Base-by-base conservation (phyloP, 345 rosid genomes). In the Aquilaria yunnanensis region DNA sequence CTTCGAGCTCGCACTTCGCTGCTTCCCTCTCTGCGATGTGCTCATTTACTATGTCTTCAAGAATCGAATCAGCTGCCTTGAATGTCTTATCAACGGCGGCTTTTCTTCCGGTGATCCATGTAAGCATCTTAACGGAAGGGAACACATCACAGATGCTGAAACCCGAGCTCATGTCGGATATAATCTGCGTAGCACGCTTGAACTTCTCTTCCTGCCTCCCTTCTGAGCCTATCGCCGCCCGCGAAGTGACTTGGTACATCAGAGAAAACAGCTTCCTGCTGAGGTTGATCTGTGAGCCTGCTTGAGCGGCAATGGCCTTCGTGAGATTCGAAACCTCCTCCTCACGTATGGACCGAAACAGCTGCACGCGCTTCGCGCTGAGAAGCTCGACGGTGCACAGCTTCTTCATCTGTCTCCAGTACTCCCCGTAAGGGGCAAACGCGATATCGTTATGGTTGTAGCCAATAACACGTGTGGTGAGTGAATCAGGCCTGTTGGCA, bases 301-400 rank as follows among this genome's bases (percentile, higher is more conserved):
- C 30, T 64, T 29, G 60, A 13, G 23, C 23, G 41, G 7, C 6
- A 2, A 54, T 12, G 1, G 4, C 10, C 23, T 64, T 6, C 9
- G 23, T 14, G 1, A 63, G 41, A 29, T 12, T 13, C 29, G n/a
- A 31, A 7, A 64, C 30, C 30, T 64, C 52, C 12, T 31, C 47
- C 56, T 55, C 67, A 5, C 53, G 30, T 4, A 55, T 55, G 6
- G 54, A 47, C 32, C 12, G 14, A 52, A 55, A 64, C 31, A 52
- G 56, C 1, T 5, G 10, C 10, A 45, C 67, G 2, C 53, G 53
- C 11, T 14, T 5, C 6, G 51, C 13, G 3, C 54, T 63, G 29
- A 63, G 47, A 54, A 63, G 67, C 59, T 63, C 59, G 6, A 2
- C 4, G 23, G 5, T 51, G n/a, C 57, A 62, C 3, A 63, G 13